A percentile compares a stretch with the other conserved stretches of the same genome.
These are phyloP conservation scores for Lagenaria siceraria DNA, from an alignment of 306 rosid species.

Conservation along the genomic window DNA sequence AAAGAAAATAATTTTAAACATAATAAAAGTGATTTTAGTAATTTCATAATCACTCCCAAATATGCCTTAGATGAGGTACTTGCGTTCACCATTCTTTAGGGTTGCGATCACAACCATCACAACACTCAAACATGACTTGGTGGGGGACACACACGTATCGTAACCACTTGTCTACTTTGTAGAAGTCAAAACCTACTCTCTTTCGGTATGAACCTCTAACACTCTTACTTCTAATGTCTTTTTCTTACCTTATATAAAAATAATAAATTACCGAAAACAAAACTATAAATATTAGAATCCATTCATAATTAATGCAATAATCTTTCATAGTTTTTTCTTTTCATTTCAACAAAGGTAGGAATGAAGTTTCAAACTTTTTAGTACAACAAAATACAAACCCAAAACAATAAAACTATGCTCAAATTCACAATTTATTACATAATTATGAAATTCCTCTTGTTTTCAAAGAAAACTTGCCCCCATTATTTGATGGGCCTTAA, in stretches of 20 bases:
- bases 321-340: not conserved
- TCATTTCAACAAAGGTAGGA: not conserved
- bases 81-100: no score
- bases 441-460: not conserved
- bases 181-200: not conserved
- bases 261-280: not conserved
- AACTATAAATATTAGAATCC: not conserved
- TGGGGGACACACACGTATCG: not conserved
- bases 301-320: slow-evolving; percentile 9
- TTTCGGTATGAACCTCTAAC: no score
- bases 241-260: not conserved
- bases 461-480: not conserved
- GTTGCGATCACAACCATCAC: no score
- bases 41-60: no score
- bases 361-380: no score
- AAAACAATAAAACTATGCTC: not conserved
- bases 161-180: not conserved
- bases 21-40: no score
- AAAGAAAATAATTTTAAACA: no score
- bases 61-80: no score
- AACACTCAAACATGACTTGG: no score
- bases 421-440: not conserved
- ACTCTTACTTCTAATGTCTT: not conserved
- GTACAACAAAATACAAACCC: no score
- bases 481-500: not conserved